Evolutionary conservation across 305 asterid species (phyloP), one percentile per base, ranked within the genome.

Genomic region (Caryopteris hybrid): DNA sequence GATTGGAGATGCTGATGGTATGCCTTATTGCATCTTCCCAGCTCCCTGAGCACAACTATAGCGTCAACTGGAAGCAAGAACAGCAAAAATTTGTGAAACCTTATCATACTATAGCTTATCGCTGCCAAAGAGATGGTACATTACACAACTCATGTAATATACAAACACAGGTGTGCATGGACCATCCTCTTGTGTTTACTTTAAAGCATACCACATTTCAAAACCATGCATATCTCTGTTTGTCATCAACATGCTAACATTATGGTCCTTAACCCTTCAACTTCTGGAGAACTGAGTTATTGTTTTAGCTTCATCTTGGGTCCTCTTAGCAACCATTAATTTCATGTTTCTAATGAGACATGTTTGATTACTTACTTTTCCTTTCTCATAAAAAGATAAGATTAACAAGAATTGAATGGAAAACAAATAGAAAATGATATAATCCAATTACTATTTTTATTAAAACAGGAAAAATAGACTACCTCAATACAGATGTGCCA

Each of bases 401-500:
- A 63, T 60, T 14, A 55, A 27, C 50, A 23, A 22, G 58, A 51
- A 59, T 65, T 56, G 45, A 73, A 23, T 65, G 13, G 56, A 64
- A 48, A 27, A 46, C 22, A 74, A 16, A 54, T 31, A 68, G 13
- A 29, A 59, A 34, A 25, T n/a, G n/a, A 46, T 46, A 61, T 20
- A 16, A 21, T 36, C 36, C 46, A 73, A 54, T 31, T 57, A 27
- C 18, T 50, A 36, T 17, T 38, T 7, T 36, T 64, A 54, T 21
- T 50, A 38, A 21, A 58, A 63, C n/a, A n/a, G 23, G 2, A 54
- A 70, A 34, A 70, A 4, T 22, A 72, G 72, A 66, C 72, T 84
- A 94, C 99, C 99, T 90, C 85, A 71, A 89, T 76, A 80, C 90
- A 81, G 68, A 91, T 81, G 84, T 94, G 99, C 99, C 99, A 94